Base-by-base conservation (phyloP, 257 asterid species). In the Solanum chiquidenum region DNA sequence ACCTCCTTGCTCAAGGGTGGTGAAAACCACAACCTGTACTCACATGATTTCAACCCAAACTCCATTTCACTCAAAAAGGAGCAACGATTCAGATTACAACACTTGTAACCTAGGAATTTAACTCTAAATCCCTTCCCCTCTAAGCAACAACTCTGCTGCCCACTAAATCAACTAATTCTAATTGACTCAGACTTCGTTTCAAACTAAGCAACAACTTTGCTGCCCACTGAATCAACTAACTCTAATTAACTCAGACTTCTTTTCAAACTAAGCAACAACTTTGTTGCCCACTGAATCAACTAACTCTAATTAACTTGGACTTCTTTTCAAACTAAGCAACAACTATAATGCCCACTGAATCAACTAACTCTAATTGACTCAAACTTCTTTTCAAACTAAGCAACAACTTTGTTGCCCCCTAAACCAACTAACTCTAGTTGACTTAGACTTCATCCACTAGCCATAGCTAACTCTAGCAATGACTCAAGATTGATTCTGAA, bases 261-360 rank as follows among this genome's bases (percentile, higher is more conserved):
- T 52, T 18, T 52, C n/a, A 52, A 52, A 52, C 62, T 52, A 52
- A 52, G n/a, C 4, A 52, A 55, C n/a, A 55, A 55, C n/a, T 55
- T 0, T 55, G n/a, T 2, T 55, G 9, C 62, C 62, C 9, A 55
- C 23, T 55, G 4, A 55, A 55, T 55, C 62, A 55, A 18, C 62
- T 7, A 18, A 55, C 1, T 55, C n/a, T 55, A 55, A 55, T 55
- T 55, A 4, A 55, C n/a, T 55, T 23, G 16, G 0, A 52, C 62
- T 52, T 52, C 23, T 52, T 52, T 16, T 18, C 62, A 52, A 16
- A 52, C 62, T 52, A 52, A 52, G 62, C 0, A 52, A 52, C 4
- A 52, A 52, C 23, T 16, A 0, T 0, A 4, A 16, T 52, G 9
- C n/a, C 23, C 3, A 52, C 23, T 16, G 0, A 52, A 52, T 2